Evolutionary conservation across 768 basidiomycete genomes (phyloP).

Genomic region (Mycena epipterygia): DNA sequence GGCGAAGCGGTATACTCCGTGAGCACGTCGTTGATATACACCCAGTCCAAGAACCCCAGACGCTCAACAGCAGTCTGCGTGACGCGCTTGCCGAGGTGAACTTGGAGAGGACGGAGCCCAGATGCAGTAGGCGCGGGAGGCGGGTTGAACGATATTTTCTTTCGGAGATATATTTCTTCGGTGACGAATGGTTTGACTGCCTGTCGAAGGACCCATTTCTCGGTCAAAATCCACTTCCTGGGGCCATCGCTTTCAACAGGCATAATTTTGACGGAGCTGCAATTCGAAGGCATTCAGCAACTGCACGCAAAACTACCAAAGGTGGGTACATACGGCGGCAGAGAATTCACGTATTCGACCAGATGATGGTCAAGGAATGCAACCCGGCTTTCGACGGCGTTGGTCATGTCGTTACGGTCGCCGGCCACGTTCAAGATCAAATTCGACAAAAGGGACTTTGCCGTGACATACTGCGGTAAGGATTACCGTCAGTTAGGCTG

Average conservation of each 20-base stretch:
- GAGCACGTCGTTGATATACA: background rate
- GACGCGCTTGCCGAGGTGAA: constrained; percentile 22
- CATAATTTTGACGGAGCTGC: constrained; percentile 29
- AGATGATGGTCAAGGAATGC: constrained; percentile 32
- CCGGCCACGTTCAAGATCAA: constrained; percentile 22
- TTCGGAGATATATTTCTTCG: constrained; percentile 30
- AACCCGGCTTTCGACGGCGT: constrained; percentile 26
- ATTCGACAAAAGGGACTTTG: constrained; percentile 23
- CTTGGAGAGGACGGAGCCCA: constrained; percentile 23
- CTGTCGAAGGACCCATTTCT: constrained; percentile 36
- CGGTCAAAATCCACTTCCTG: constrained; percentile 16
- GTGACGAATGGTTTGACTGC: constrained; percentile 35
- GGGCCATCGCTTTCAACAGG: constrained; percentile 7
- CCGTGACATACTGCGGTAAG: constrained; percentile 26
- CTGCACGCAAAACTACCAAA: too few species aligned
- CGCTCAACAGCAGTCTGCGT: constrained; percentile 25
- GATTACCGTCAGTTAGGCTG: constrained; percentile 23
- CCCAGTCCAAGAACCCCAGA: constrained; percentile 29
- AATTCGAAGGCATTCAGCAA: too few species aligned
- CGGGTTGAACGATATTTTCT: constrained; percentile 30
- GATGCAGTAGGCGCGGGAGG: constrained; percentile 20
- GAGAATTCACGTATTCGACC: constrained; percentile 33
- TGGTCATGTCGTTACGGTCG: constrained; percentile 31
- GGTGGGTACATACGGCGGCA: constrained; percentile 28
- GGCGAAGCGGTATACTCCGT: constrained; percentile 23